Conservation (phyloP, 345 rosid genomes). For the Gossypium turneri region DNA sequence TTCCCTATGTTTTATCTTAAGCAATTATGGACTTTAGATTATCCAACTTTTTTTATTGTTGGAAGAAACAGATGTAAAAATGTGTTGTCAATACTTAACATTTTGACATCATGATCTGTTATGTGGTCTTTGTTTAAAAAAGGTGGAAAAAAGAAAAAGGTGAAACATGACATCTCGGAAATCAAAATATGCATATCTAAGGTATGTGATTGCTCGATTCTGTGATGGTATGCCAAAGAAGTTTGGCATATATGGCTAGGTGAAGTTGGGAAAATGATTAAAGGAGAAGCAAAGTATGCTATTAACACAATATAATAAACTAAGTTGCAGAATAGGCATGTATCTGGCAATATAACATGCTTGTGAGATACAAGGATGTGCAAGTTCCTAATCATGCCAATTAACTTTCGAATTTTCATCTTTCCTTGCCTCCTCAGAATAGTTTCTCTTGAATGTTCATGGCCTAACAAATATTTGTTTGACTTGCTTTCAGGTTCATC, state of each 20-base stretch:
- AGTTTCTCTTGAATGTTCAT: constrained; percentile 7
- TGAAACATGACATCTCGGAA: background rate
- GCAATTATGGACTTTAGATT: background rate
- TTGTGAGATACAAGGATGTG: background rate
- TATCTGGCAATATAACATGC: background rate
- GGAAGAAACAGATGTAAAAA: background rate
- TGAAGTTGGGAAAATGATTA: background rate
- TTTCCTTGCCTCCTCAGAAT: background rate
- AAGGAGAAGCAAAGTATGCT: background rate
- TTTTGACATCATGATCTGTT: background rate
- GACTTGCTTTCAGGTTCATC: constrained; percentile 76
- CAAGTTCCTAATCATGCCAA: background rate
- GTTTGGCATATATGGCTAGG: background rate
- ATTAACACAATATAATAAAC: background rate
- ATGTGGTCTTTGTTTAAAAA: background rate
- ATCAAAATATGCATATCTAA: background rate
- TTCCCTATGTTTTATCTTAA: background rate
- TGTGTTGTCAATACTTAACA: background rate
- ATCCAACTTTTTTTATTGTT: background rate
- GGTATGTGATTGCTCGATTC: background rate
- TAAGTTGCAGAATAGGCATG: background rate
- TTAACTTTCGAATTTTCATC: background rate
- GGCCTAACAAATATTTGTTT: background rate
- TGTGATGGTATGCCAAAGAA: background rate
- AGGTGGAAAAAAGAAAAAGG: background rate